phyloP scores from a whole-genome alignment of 257 asterid species.

The Hygrophila difformis region DNA sequence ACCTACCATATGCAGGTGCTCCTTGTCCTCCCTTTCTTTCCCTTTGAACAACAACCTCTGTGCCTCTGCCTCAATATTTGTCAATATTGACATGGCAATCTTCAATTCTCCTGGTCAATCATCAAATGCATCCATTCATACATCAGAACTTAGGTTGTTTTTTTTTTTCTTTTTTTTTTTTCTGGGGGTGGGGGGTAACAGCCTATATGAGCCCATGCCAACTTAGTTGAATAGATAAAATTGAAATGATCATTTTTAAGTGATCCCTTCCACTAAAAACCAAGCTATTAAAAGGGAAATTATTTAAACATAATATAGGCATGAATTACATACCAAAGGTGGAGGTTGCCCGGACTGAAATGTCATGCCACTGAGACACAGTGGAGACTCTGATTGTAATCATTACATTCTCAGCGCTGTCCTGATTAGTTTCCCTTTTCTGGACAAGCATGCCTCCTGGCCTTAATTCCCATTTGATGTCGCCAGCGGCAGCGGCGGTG shows the following conservation, averaged over 20 bases:
- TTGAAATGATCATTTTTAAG: too few relatives aligned
- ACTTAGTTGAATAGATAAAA: too few relatives aligned
- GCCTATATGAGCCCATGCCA: too few relatives aligned
- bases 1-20: conserved; percentile 79
- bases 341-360: conserved; percentile 55
- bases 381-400: conserved; percentile 59
- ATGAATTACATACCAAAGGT: conserved; percentile 49
- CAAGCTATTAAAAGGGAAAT: background rate
- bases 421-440: conserved; percentile 34
- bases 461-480: conserved; percentile 73
- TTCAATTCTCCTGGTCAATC: conserved; percentile 83
- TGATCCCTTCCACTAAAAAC: too few relatives aligned
- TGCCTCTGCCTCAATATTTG: conserved; percentile 54
- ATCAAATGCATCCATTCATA: too few relatives aligned
- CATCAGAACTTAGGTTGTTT: too few relatives aligned
- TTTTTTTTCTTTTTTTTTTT: too few relatives aligned
- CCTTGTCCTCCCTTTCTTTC: conserved; percentile 70
- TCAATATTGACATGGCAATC: conserved; percentile 42
- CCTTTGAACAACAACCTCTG: conserved; percentile 75
- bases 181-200: too few relatives aligned
- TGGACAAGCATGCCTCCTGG: conserved; percentile 94
- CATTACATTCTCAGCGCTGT: conserved; percentile 26
- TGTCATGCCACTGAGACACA: conserved; percentile 44
- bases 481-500: conserved; percentile 16
- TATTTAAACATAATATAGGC: background rate